Evolutionary conservation across 768 basidiomycete species (phyloP).

Genomic region (Panus rudis): DNA sequence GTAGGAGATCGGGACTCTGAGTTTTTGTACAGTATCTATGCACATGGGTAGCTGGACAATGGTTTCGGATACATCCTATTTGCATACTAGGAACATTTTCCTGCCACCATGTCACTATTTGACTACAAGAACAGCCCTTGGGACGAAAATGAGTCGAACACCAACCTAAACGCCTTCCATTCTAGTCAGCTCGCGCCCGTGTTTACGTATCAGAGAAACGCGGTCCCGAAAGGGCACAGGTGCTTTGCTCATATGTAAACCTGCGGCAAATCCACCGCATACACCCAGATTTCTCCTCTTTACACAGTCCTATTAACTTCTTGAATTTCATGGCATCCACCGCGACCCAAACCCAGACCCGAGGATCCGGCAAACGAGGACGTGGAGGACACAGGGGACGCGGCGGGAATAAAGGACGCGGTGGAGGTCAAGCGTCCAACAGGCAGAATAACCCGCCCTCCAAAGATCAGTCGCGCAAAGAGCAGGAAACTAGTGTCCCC

Average conservation of each 20-base stretch:
- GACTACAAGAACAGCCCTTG: background rate
- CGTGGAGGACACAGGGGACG: conserved; percentile 5
- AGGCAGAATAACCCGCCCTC: conserved; percentile 5
- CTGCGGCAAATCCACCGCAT: too few relatives aligned
- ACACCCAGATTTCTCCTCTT: too few relatives aligned
- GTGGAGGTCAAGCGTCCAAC: background rate
- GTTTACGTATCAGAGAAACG: too few relatives aligned
- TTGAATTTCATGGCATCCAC: too few relatives aligned
- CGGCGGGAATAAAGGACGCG: conserved; percentile 1
- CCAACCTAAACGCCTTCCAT: too few relatives aligned
- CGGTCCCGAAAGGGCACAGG: too few relatives aligned
- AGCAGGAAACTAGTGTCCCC: conserved; percentile 1
- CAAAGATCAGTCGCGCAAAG: background rate
- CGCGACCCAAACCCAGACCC: conserved; percentile 10
- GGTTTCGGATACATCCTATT: too few relatives aligned
- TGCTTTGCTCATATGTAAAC: too few relatives aligned
- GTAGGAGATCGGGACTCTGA: conserved; percentile 2
- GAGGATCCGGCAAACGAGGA: conserved; percentile 14
- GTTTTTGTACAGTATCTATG: background rate
- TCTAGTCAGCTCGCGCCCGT: too few relatives aligned
- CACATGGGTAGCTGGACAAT: too few relatives aligned
- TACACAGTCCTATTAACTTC: too few relatives aligned
- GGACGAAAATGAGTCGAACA: too few relatives aligned
- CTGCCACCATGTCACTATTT: background rate
- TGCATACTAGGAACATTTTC: background rate